A percentile compares a stretch with the other conserved stretches of the same genome.
phyloP scores from a whole-genome alignment of 2,329 filamentous ascomycete species.

The Lachnellula suecica region DNA sequence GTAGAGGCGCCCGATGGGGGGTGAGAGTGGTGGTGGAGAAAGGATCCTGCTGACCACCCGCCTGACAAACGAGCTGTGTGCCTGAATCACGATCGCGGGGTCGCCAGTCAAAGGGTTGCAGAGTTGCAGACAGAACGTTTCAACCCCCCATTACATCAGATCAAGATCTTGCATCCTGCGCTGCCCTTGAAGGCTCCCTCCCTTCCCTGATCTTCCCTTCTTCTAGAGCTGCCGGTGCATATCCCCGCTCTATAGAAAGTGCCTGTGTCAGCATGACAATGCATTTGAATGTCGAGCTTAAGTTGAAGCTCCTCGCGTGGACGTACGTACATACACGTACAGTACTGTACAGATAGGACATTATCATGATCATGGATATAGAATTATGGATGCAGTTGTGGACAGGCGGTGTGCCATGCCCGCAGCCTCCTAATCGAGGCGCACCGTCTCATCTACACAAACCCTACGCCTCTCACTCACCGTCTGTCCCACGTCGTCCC shows the following conservation, averaged over 20 bases:
- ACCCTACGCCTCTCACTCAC: no score
- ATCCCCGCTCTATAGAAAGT: background rate
- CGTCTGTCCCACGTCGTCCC: background rate
- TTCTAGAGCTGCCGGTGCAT: background rate
- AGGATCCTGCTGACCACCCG: background rate
- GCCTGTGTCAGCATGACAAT: background rate
- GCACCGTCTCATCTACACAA: no score
- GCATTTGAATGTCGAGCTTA: background rate
- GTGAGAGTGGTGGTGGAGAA: background rate
- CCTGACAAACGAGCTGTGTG: background rate
- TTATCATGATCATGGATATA: no score
- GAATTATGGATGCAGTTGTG: no score
- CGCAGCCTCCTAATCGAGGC: background rate
- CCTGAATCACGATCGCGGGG: background rate
- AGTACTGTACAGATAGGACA: no score
- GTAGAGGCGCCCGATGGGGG: background rate
- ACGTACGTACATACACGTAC: no score
- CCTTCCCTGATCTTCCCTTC: background rate
- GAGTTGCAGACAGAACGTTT: background rate
- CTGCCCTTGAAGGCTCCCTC: no score
- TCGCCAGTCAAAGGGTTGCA: background rate
- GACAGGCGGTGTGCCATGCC: background rate
- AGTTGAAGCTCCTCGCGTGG: background rate
- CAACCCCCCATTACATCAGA: no score
- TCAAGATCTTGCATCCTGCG: no score